Percentiles rank a stretch among this genome's conserved stretches.
These are phyloP conservation scores for Cercospora sp. DNA, from an alignment of 2,329 filamentous ascomycete genomes.

Conservation along the genomic window DNA sequence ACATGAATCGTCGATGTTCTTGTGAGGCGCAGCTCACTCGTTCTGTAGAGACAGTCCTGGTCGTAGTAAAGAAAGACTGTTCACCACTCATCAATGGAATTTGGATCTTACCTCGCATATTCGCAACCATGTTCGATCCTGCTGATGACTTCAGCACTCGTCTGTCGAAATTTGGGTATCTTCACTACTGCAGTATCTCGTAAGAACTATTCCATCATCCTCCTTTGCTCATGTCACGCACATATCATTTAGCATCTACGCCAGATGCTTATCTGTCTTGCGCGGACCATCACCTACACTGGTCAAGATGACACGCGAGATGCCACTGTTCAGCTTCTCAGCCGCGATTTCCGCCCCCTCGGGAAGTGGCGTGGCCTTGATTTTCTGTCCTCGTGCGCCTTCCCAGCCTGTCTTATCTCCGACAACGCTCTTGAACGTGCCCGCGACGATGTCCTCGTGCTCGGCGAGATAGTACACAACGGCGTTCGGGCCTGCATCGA, in stretches of 20 bases:
- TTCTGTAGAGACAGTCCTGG: too few relatives aligned
- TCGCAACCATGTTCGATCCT: too few relatives aligned
- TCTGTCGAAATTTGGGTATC: background rate
- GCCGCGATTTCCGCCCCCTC: slow-evolving; percentile 62
- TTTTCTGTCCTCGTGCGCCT: slow-evolving; percentile 52
- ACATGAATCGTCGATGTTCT: background rate
- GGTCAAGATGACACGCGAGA: slow-evolving; percentile 87
- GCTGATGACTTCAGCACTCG: background rate
- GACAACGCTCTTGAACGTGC: slow-evolving; percentile 71
- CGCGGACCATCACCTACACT: slow-evolving; percentile 86
- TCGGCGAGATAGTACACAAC: slow-evolving; percentile 93
- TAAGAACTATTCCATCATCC: background rate
- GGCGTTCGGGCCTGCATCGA: slow-evolving; percentile 94
- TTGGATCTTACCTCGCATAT: background rate
- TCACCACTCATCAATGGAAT: too few relatives aligned
- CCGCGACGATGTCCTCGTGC: slow-evolving; percentile 70
- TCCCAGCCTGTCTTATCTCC: slow-evolving; percentile 70
- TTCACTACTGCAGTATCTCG: background rate
- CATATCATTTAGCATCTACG: slow-evolving; percentile 11
- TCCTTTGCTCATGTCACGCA: background rate
- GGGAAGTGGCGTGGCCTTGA: slow-evolving; percentile 55
- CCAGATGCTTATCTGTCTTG: slow-evolving; percentile 65
- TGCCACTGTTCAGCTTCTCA: slow-evolving; percentile 66
- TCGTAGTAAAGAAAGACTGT: too few relatives aligned
- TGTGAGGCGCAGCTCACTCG: background rate